Evolutionary conservation across 1,284 basidiomycete species (phyloP), one percentile per base, ranked within the genome.

Genomic region (Austroboletus novae-zelandiae): DNA sequence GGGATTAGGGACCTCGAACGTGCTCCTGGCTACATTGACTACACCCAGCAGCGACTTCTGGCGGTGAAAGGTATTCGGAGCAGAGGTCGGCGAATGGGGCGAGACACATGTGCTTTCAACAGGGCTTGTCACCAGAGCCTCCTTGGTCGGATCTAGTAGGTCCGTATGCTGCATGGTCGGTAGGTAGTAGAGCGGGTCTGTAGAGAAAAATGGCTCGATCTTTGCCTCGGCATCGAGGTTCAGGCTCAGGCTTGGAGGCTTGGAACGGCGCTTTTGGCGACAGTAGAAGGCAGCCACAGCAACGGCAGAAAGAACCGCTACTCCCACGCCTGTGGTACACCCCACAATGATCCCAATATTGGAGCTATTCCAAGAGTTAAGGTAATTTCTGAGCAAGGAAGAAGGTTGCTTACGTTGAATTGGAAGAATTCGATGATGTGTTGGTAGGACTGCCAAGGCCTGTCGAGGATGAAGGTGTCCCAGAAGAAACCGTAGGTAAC

Each of bases 201-300:
- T 0, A 2, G 48, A 32, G 23, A 48, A 27, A 17, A 50, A 59
- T 2, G 56, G 57, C 2, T 56, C 52, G 14, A 51, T 25, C 35
- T 23, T 44, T 30, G 47, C 45, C 4, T 51, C 45, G 3, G 25
- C 18, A 15, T 52, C 40, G 17, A 48, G 5, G 15, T 56, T 20
- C 1, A 23, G 4, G 27, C 13, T 40, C 7, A 8, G 11, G 4
- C 31, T 36, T 17, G 27, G 39, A 34, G 13, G 3, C 31, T 40
- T 2, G 2, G 11, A 45, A 29, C 25, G 32, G 7, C 37, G 40
- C 37, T 14, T 14, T 27, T 25, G 23, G 15, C 40, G 40, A 9
- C 8, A 15, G 25, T 29, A 40, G 25, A 40, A 40, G 14, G 13
- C 4, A n/a, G 25, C 20, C 8, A 18, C 7, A 14, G 20, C 9